Percentiles rank a stretch among this genome's conserved stretches.
phyloP scores from a whole-genome alignment of 352 stramenopile genomes.

The Aphanomyces euteiches region DNA sequence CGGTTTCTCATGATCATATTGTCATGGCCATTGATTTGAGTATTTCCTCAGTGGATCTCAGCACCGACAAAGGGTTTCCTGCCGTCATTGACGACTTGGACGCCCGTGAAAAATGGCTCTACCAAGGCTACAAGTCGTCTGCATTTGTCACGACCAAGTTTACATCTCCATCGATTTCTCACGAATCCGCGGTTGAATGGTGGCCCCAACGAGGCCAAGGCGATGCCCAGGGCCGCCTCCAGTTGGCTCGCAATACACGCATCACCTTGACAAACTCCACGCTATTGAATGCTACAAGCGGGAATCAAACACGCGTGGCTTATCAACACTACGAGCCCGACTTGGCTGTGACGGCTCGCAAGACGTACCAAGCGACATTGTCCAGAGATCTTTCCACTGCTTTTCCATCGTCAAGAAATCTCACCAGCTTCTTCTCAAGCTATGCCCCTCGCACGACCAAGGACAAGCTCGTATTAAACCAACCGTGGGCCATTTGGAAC shows the following conservation, averaged over 20 bases:
- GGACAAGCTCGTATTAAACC: too few relatives aligned
- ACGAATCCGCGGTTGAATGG: background rate
- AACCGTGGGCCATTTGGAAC: background rate
- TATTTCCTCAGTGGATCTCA: too few relatives aligned
- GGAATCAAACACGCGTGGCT: background rate
- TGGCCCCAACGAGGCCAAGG: background rate
- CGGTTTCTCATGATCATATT: background rate
- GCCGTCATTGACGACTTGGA: background rate
- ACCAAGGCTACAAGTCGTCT: background rate
- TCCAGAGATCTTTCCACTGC: too few relatives aligned
- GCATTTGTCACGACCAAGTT: background rate
- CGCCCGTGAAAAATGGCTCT: background rate
- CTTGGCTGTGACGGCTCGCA: too few relatives aligned
- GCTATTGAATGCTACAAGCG: background rate
- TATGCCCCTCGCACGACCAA: too few relatives aligned
- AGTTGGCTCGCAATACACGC: background rate
- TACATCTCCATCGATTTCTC: background rate
- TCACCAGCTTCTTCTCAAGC: too few relatives aligned
- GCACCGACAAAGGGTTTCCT: background rate
- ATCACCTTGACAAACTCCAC: background rate
- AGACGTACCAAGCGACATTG: too few relatives aligned
- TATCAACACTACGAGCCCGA: background rate
- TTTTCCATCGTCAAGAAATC: too few relatives aligned
- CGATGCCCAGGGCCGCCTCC: background rate
- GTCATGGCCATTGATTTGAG: background rate